Evolutionary conservation across 306 rosid genomes (phyloP).

Genomic region (Pachyrhizus erosus): DNA sequence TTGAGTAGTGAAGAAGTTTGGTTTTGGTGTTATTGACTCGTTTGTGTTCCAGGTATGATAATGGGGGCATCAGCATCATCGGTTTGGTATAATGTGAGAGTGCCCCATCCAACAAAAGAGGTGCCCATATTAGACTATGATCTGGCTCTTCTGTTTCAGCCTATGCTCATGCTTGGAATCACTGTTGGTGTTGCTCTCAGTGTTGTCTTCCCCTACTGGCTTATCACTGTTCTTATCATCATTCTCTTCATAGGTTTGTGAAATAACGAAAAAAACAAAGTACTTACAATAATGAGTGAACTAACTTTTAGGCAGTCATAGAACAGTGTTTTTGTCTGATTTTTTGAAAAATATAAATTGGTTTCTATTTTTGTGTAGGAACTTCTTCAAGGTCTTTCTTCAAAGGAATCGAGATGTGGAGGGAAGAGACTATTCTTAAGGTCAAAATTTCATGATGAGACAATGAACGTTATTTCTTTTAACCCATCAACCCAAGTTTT

Average conservation of each 20-base stretch:
- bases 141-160: slow-evolving; percentile 87
- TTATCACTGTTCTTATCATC: slow-evolving; percentile 85
- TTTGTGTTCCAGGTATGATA: slow-evolving; percentile 78
- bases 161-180: slow-evolving; percentile 96
- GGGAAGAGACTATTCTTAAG: slow-evolving; percentile 67
- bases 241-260: slow-evolving; percentile 75
- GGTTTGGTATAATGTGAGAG: slow-evolving; percentile 90
- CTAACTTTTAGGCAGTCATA: not conserved
- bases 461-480: not conserved
- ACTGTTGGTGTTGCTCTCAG: slow-evolving; percentile 87
- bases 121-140: slow-evolving; percentile 90
- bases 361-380: slow-evolving; percentile 46
- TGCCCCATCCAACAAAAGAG: slow-evolving; percentile 81
- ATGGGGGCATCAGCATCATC: slow-evolving; percentile 95
- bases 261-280: not conserved
- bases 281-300: not conserved
- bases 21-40: slow-evolving; percentile 18
- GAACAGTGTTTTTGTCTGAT: not conserved
- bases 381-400: slow-evolving; percentile 87
- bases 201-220: slow-evolving; percentile 97
- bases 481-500: not conserved
- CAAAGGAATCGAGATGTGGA: slow-evolving; percentile 83
- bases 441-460: slow-evolving; percentile 39
- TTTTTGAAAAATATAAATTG: not conserved
- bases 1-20: not conserved